These are phyloP conservation scores for Penicillium soppii DNA, from an alignment of 495 filamentous ascomycete genomes.

Conservation along the genomic window DNA sequence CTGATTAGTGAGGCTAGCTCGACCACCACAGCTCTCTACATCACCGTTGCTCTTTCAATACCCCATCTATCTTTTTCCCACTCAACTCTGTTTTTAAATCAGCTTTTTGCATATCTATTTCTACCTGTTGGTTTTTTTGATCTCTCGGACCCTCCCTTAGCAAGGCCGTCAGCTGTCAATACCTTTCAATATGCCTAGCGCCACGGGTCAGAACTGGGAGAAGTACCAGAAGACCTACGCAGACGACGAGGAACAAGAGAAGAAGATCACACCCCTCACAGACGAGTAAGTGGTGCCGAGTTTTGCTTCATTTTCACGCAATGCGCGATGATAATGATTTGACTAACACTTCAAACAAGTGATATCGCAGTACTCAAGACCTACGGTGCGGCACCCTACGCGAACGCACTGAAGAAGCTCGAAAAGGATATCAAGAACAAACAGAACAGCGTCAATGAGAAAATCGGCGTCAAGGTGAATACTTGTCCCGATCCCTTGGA, in stretches of 20 bases:
- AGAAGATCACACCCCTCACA: constrained; percentile 96
- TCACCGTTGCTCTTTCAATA: constrained; percentile 24
- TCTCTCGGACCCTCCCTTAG: constrained; percentile 12
- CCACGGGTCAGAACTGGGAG: constrained; percentile 93
- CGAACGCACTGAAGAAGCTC: constrained; percentile 85
- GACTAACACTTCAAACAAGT: constrained; percentile 50
- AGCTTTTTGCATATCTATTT: neutral
- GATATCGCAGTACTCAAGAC: constrained; percentile 99
- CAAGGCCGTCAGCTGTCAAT: constrained; percentile 32
- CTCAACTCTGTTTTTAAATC: constrained; percentile 9
- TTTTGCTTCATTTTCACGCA: constrained; percentile 1
- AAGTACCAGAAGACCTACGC: constrained; percentile 96
- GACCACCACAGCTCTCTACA: constrained; percentile 32
- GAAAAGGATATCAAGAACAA: constrained; percentile 98
- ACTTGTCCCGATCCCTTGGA: constrained; percentile 4
- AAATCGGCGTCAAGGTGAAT: constrained; percentile 77
- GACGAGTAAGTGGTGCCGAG: constrained; percentile 73
- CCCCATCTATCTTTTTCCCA: constrained; percentile 17
- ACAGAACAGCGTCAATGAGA: constrained; percentile 95
- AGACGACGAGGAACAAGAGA: constrained; percentile 95
- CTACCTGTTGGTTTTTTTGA: constrained; percentile 8
- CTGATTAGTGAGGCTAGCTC: constrained; percentile 44
- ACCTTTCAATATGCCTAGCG: constrained; percentile 72
- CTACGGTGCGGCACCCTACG: constrained; percentile 96
- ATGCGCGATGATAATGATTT: constrained; percentile 14